phyloP scores from a whole-genome alignment of 768 basidiomycete genomes.

The Termitomyces sp. region DNA sequence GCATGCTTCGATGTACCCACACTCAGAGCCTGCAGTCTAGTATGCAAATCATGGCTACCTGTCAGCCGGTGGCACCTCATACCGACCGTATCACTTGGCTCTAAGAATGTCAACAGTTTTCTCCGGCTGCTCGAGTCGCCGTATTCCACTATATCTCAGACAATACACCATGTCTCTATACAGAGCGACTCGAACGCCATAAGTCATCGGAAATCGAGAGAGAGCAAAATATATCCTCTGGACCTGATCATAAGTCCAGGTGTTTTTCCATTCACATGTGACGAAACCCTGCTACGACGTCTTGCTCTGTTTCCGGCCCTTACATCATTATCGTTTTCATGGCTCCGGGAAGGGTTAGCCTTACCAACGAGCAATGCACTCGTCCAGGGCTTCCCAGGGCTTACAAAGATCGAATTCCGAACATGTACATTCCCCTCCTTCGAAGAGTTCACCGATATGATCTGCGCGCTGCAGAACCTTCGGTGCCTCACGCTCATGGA shows the following conservation, averaged over 20 bases:
- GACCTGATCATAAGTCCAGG: neutral
- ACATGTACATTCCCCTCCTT: slow-evolving; percentile 20
- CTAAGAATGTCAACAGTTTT: slow-evolving; percentile 12
- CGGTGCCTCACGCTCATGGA: slow-evolving; percentile 17
- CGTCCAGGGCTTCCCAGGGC: slow-evolving; percentile 11
- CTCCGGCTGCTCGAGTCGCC: slow-evolving; percentile 13
- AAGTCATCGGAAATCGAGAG: slow-evolving; percentile 11
- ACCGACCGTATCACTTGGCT: slow-evolving; percentile 11
- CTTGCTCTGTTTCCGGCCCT: slow-evolving; percentile 13
- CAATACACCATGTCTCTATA: slow-evolving; percentile 14
- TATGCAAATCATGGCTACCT: slow-evolving; percentile 15
- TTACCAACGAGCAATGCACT: slow-evolving; percentile 6
- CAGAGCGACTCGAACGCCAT: slow-evolving; percentile 14
- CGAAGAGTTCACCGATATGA: slow-evolving; percentile 13
- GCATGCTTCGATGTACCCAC: slow-evolving; percentile 13
- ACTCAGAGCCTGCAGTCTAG: slow-evolving; percentile 13
- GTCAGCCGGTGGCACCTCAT: slow-evolving; percentile 13
- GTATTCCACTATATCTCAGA: slow-evolving; percentile 11
- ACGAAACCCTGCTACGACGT: slow-evolving; percentile 7
- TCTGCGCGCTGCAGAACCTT: slow-evolving; percentile 17
- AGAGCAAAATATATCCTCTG: slow-evolving; percentile 9
- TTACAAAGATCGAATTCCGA: slow-evolving; percentile 20
- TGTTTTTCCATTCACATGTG: slow-evolving; percentile 3
- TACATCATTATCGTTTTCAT: slow-evolving; percentile 13
- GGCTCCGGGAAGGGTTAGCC: slow-evolving; percentile 11